Base-by-base conservation (phyloP, 306 rosid species). In the Benincasa hispida region DNA sequence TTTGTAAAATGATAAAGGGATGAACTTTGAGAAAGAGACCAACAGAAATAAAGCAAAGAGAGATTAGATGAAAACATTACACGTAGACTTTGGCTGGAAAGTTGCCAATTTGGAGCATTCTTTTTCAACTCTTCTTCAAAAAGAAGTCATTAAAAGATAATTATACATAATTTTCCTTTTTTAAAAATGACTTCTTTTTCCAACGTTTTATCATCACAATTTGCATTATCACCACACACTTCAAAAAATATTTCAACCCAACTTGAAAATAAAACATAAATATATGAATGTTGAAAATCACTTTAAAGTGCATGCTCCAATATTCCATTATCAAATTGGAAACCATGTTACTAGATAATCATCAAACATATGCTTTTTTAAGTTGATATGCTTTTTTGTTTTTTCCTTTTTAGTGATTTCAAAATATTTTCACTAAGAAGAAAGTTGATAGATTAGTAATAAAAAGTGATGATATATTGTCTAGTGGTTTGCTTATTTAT, bases 51-150 rank as follows among this genome's bases (percentile, higher is more conserved):
- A 75, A 56, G 68, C 48, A 37, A 50, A 18, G 18, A 48, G 39
- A 79, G 58, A 79, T 67, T 57, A 35, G 68, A 70, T 75, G 11
- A 76, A 50, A 80, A 78, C 56, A 19, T n/a, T 76, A 82, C 94
- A 85, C 91, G 92, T 86, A 79, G 75, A 75, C 5, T 61, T 73
- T 76, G 77, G 88, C 86, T 92, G 96, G 86, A 89, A 91, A 89
- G 93, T 79, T 67, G 1, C 10, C 76, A 50, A 51, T 50, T 72
- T 72, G 45, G 2, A 22, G 32, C 59, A 15, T 72, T 62, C 76
- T 78, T 79, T 77, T 77, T 67, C 37, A 66, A 78, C 74, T 70
- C 47, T 54, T 22, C 72, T 77, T 76, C 76, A 80, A 83, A 75
- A 77, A 58, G 25, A 15, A 77, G 88, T 87, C 89, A 65, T 82